Evolutionary conservation across 2,329 filamentous ascomycete species (phyloP), one percentile per base, ranked within the genome.

Genomic region (Aspergillus sp.): DNA sequence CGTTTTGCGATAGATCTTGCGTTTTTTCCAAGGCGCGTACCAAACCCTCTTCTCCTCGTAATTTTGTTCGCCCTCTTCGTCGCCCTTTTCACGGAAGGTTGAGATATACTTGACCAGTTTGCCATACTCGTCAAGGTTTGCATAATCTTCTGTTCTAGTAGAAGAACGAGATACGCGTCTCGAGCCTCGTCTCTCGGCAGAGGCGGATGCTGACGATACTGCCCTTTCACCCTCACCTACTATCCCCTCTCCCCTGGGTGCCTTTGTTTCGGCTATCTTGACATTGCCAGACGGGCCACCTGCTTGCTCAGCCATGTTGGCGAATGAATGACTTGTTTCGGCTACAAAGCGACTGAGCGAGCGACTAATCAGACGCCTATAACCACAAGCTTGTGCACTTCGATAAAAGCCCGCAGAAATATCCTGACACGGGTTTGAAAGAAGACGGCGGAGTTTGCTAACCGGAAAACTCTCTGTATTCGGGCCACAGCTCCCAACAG

Each of bases 81-180:
- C 72, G 52, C 80, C 66, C 19, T 71, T 78, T 70, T 87, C 86
- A 66, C 83, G 82, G 75, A 87, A 88, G 63, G 83, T 85, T 49
- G 85, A 86, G 66, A 88, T 87, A 75, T 85, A 89, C 73, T 85
- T 84, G 65, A 87, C 84, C 39, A 89, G 80, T 57, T 85, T 85
- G 62, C 83, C 83, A 73, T 88, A 89, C 73, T 89, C 86, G 73
- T 87, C 86, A 72, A 75, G 62, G 30, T 65, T 70, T 3, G 64
- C 61, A 42, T 62, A 71, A 53, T 73, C 71, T 44, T 72, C 67
- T 2, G 13, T 11, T 20, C 68, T 71, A 39, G 71, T 60, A 27
- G 73, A 75, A 3, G 68, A 67, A 13, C 72, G 70, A 19, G 73
- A 75, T 51, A 75, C 68, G 41, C 72, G 73, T 54, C 69, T 64